Evolutionary conservation across 805 yeast genomes (phyloP), one percentile per base, ranked within the genome.

Genomic region (Candida lessepsii): DNA sequence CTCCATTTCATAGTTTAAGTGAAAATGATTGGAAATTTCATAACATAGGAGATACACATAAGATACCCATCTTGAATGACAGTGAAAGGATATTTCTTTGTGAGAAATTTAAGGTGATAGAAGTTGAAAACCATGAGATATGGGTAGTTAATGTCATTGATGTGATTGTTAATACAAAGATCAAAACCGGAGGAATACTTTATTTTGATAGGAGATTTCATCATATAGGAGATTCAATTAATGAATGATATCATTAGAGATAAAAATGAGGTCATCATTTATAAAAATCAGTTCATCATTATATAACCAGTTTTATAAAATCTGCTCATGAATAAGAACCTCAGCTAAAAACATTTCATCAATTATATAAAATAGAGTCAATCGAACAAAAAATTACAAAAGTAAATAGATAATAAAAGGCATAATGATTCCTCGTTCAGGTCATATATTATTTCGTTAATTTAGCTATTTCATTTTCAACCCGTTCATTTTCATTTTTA

Each of bases 41-140:
- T 28, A 48, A 51, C 23, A 36, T 50, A 14, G 46, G 41, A 4
- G 52, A 49, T 15, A 21, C 13, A 4, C 40, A 61, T 9, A 53
- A 65, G 25, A 60, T 81, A 8, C 93, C 95, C 0, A 61, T 85
- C 0, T 52, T 86, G 42, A 66, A 65, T 16, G 68, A 74, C 17
- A 72, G 80, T 24, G 89, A 82, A 46, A 63, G 79, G 34, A 75
- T 80, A 1, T 61, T 86, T 45, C 73, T 86, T 14, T 86, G 93
- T 56, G 67, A 74, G 40, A 76, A 75, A 39, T 65, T 60, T 32
- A 63, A 70, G 18, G 76, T 73, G 3, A 71, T 84, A 37, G 57
- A 58, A 9, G 82, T 88, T 1, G 89, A 85, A 45, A 88, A 85
- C 54, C 98, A 91, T 62, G 96, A 90, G 56, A 79, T 91, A 3